Conservation (phyloP, 192 early-diverging fungal genomes). For the Powellomyces hirtus region DNA sequence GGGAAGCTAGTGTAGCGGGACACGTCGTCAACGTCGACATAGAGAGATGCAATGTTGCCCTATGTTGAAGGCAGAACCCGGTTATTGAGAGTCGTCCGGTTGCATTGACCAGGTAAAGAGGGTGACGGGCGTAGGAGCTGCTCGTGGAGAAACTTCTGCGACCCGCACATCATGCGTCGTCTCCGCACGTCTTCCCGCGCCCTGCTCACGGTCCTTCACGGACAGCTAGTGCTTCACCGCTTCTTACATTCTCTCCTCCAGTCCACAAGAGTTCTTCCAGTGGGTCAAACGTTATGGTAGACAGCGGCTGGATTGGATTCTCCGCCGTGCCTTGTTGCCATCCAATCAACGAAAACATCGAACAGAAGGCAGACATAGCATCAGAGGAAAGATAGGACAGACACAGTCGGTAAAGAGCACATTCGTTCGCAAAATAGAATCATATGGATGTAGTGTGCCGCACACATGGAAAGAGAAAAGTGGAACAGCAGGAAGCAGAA, state of each 20-base stretch:
- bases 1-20: constrained; percentile 71
- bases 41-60: constrained; percentile 51
- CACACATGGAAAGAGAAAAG: no score
- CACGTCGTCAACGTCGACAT: constrained; percentile 35
- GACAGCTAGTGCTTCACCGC: no score
- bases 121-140: background rate
- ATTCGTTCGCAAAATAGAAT: no score
- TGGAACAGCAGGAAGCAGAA: no score
- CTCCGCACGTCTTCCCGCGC: no score
- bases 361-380: background rate
- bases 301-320: constrained; percentile 18
- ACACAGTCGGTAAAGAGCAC: no score
- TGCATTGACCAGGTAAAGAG: background rate
- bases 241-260: constrained; percentile 76
- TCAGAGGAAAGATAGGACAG: background rate
- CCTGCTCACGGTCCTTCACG: no score
- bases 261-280: constrained; percentile 83
- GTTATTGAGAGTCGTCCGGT: background rate
- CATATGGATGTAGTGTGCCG: no score
- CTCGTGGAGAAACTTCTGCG: background rate
- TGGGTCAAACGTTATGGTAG: constrained; percentile 60
- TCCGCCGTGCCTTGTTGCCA: constrained; percentile 4
- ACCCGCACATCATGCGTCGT: background rate
- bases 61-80: background rate
- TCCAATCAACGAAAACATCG: background rate